Percentiles rank a stretch among this genome's conserved stretches.
Evolutionary conservation across 2,329 filamentous ascomycete genomes (phyloP).

Genomic region (Paramyrothecium roridum): DNA sequence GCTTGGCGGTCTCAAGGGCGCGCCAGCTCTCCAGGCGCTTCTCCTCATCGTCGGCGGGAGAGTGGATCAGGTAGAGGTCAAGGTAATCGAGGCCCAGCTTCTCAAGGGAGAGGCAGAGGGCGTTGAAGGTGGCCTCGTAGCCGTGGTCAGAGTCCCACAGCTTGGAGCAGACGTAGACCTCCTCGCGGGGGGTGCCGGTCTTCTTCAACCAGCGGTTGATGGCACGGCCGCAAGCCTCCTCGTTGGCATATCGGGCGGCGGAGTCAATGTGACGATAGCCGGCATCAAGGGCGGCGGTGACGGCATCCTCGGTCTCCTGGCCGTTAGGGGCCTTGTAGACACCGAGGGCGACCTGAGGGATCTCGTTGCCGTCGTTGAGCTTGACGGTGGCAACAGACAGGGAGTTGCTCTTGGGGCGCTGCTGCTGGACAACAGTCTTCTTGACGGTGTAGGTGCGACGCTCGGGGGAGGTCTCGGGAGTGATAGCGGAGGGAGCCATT

Average conservation of each 20-base stretch:
- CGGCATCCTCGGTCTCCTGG: slow-evolving; percentile 57
- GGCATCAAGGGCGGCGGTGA: slow-evolving; percentile 57
- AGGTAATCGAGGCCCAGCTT: slow-evolving; percentile 67
- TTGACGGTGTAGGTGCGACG: slow-evolving; percentile 23
- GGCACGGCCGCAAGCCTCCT: slow-evolving; percentile 66
- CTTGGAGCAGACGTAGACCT: slow-evolving; percentile 67
- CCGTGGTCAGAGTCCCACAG: slow-evolving; percentile 55
- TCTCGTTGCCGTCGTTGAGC: slow-evolving; percentile 68
- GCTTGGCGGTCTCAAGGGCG: slow-evolving; percentile 65
- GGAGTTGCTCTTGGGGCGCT: slow-evolving; percentile 19
- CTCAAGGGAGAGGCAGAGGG: slow-evolving; percentile 62
- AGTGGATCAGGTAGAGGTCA: slow-evolving; percentile 67
- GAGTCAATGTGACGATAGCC: slow-evolving; percentile 54
- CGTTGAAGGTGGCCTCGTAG: slow-evolving; percentile 49
- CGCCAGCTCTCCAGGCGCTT: slow-evolving; percentile 71
- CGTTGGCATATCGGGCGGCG: slow-evolving; percentile 59
- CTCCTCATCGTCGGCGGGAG: slow-evolving; percentile 63
- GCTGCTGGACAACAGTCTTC: slow-evolving; percentile 19
- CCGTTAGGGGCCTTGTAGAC: slow-evolving; percentile 45
- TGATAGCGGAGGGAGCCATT: slow-evolving; percentile 33
- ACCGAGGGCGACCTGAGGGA: slow-evolving; percentile 53
- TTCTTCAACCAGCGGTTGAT: slow-evolving; percentile 67
- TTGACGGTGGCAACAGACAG: slow-evolving; percentile 43
- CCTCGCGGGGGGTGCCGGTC: slow-evolving; percentile 59
- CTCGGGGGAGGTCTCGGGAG: slow-evolving; percentile 28